Percentiles rank a stretch among this genome's conserved stretches.
Evolutionary conservation across 1,284 basidiomycete species (phyloP).

Genomic region (Ustilago trichophora): DNA sequence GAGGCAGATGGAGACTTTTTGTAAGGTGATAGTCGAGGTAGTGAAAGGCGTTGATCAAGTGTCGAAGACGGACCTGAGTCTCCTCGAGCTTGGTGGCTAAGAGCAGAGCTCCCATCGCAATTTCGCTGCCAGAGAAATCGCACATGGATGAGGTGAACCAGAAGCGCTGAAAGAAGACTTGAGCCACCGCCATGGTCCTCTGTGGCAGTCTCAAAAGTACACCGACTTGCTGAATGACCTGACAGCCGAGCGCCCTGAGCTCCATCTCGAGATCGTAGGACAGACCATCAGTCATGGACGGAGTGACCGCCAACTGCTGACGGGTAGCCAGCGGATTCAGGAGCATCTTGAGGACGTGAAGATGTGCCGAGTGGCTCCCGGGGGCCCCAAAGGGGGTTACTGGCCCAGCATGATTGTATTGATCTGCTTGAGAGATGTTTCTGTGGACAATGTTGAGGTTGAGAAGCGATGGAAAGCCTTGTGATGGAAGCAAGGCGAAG

Average conservation of each 20-base stretch:
- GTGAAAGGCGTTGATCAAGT: conserved; percentile 93
- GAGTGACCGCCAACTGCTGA: conserved; percentile 79
- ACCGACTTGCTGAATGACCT: conserved; percentile 89
- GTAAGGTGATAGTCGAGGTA: conserved; percentile 70
- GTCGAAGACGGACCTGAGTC: conserved; percentile 86
- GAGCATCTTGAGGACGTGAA: conserved; percentile 55
- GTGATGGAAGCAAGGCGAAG: too few species aligned
- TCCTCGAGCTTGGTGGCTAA: conserved; percentile 96
- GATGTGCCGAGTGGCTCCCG: too few species aligned
- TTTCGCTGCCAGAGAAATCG: conserved; percentile 88
- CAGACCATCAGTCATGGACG: conserved; percentile 83
- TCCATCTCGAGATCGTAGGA: conserved; percentile 83
- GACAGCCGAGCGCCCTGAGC: conserved; percentile 82
- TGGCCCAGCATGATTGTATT: too few species aligned
- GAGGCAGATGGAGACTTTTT: not conserved
- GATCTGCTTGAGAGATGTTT: too few species aligned
- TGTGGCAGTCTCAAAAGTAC: conserved; percentile 92
- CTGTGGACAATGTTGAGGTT: too few species aligned
- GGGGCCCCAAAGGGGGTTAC: too few species aligned
- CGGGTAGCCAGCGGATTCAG: conserved; percentile 86
- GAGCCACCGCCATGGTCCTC: conserved; percentile 92
- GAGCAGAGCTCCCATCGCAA: conserved; percentile 90
- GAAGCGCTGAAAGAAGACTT: conserved; percentile 95
- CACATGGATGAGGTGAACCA: conserved; percentile 95
- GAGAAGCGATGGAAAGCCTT: too few species aligned